Evolutionary conservation across 805 yeast genomes (phyloP).

Genomic region (Ogataea nonfermentans): DNA sequence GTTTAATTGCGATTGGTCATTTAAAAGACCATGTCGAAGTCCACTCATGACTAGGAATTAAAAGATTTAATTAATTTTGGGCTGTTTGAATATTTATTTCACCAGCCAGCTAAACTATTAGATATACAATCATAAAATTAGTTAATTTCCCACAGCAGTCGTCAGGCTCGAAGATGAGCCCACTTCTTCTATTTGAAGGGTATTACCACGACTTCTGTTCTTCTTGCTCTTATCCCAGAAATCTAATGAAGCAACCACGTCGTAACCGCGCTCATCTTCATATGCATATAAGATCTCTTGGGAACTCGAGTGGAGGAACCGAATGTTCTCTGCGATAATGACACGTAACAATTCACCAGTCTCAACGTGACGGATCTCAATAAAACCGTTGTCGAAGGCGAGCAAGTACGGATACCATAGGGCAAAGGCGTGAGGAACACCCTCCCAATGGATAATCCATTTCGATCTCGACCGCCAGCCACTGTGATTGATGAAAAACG

Average conservation of each 20-base stretch:
- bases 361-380: conserved; percentile 90
- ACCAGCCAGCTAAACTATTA: background rate
- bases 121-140: conserved; percentile 1
- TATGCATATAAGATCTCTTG: conserved; percentile 93
- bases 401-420: conserved; percentile 90
- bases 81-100: conserved; percentile 6
- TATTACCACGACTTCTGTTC: conserved; percentile 23
- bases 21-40: conserved; percentile 34
- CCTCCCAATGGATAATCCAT: conserved; percentile 97
- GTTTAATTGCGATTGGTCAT: conserved; percentile 31
- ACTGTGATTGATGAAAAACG: conserved; percentile 89
- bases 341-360: conserved; percentile 82
- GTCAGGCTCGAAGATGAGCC: background rate
- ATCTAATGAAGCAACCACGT: conserved; percentile 88
- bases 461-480: conserved; percentile 96
- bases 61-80: conserved; percentile 1
- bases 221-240: conserved; percentile 62
- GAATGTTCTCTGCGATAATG: conserved; percentile 87
- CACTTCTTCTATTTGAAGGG: conserved; percentile 1
- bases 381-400: conserved; percentile 86
- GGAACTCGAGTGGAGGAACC: conserved; percentile 84
- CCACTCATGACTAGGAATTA: conserved; percentile 11
- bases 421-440: conserved; percentile 88
- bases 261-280: conserved; percentile 86
- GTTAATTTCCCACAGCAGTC: conserved; percentile 3